Conservation (phyloP, 768 basidiomycete species). For the Auricularia cornea region DNA sequence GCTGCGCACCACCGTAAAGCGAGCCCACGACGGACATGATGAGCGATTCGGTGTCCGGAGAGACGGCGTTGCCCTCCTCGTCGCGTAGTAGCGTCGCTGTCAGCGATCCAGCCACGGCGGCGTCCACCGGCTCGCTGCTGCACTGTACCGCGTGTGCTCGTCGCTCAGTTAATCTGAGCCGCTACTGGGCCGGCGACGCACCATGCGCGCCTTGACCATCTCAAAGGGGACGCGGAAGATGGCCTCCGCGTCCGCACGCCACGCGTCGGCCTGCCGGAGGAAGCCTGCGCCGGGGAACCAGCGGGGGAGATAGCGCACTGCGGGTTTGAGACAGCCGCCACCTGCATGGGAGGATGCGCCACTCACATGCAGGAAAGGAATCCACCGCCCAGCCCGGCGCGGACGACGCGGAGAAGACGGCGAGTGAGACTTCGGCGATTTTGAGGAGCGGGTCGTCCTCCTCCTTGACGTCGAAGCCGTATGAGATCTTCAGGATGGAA, state of each 20-base stretch:
- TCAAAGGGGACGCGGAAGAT: conserved; percentile 8
- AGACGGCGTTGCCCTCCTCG: neutral
- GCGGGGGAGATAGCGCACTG: conserved; percentile 14
- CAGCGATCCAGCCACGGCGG: neutral
- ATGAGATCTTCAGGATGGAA: conserved; percentile 14
- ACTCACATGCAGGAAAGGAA: neutral
- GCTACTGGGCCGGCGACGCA: too few relatives aligned
- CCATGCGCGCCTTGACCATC: conserved; percentile 8
- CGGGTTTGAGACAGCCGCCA: too few relatives aligned
- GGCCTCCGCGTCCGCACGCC: neutral
- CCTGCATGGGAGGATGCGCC: neutral
- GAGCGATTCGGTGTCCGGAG: neutral
- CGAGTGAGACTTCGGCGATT: conserved; percentile 4
- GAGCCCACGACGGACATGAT: neutral
- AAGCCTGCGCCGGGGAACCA: conserved; percentile 19
- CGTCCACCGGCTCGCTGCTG: neutral
- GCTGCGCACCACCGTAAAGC: neutral
- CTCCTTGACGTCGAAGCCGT: conserved; percentile 15
- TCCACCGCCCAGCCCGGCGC: conserved; percentile 4
- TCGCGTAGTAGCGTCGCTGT: neutral
- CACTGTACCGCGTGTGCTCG: neutral
- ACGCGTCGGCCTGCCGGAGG: conserved; percentile 9
- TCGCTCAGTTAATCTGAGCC: too few relatives aligned
- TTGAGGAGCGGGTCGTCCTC: conserved; percentile 8
- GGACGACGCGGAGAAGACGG: neutral